phyloP scores from a whole-genome alignment of 768 basidiomycete species.

The Strobilomyces echinocephalus region DNA sequence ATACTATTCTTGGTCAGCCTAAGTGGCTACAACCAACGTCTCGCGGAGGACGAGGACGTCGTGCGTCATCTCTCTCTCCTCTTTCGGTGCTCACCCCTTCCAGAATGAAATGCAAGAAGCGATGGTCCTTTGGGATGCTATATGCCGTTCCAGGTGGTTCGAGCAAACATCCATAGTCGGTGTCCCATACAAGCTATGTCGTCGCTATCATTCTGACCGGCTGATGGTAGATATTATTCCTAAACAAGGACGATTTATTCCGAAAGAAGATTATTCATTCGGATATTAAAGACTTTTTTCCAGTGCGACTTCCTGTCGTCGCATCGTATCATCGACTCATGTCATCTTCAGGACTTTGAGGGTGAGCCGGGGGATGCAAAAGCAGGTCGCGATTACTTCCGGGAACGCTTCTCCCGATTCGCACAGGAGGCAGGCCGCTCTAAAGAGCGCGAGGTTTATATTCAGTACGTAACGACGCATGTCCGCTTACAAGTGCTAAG shows the following conservation, averaged over 20 bases:
- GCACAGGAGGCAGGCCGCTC: conserved; percentile 81
- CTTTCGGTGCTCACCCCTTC: not conserved
- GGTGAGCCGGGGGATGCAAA: conserved; percentile 68
- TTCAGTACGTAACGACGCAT: conserved; percentile 60
- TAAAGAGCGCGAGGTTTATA: conserved; percentile 87
- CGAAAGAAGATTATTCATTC: conserved; percentile 75
- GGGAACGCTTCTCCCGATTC: conserved; percentile 73
- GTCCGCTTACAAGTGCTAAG: conserved; percentile 8
- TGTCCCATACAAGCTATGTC: conserved; percentile 1
- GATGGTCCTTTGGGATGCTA: conserved; percentile 97
- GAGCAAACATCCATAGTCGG: conserved; percentile 86
- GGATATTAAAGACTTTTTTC: conserved; percentile 86
- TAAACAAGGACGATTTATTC: conserved; percentile 95
- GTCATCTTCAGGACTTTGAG: conserved; percentile 66
- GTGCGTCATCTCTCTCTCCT: conserved; percentile 40
- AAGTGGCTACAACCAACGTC: conserved; percentile 90
- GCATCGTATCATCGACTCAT: not conserved
- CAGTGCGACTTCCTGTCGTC: conserved; percentile 41
- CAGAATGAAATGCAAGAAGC: conserved; percentile 99
- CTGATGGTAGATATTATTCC: conserved; percentile 71
- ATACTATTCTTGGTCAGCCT: conserved; percentile 89
- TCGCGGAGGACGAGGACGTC: conserved; percentile 89
- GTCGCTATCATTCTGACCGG: not conserved
- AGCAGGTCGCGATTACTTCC: conserved; percentile 87
- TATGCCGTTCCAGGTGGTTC: conserved; percentile 98